Evolutionary conservation across 805 yeast genomes (phyloP).

Genomic region (Saccharomycopsis fibuligera): DNA sequence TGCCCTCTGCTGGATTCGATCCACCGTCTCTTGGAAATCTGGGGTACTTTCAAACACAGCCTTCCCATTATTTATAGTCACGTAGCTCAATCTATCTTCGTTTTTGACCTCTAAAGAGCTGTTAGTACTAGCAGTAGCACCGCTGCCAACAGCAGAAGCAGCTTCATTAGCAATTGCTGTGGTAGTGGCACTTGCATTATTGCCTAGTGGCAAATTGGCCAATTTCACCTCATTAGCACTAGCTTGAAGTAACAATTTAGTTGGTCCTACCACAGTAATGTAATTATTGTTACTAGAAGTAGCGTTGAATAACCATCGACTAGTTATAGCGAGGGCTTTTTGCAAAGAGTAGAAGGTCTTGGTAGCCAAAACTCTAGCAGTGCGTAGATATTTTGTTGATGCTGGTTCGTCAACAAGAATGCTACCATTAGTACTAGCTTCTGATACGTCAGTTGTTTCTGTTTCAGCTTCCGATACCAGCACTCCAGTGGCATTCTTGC

Average conservation of each 20-base stretch:
- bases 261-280: constrained; percentile 18
- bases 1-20: too few relatives aligned
- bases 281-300: constrained; percentile 3
- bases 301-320: constrained; percentile 1
- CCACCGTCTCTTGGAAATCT: background rate
- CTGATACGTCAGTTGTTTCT: background rate
- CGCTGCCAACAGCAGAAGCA: background rate
- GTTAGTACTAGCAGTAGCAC: background rate
- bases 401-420: background rate
- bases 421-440: background rate
- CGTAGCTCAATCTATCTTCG: constrained; percentile 35
- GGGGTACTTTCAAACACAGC: constrained; percentile 19
- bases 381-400: background rate
- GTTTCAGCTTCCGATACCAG: background rate
- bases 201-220: too few relatives aligned
- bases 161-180: too few relatives aligned
- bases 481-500: background rate
- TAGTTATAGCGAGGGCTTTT: background rate
- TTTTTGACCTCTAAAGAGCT: constrained; percentile 19
- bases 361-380: background rate
- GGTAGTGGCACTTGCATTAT: too few relatives aligned
- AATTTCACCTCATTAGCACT: background rate
- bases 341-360: background rate
- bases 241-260: constrained; percentile 11
- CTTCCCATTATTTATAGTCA: constrained; percentile 29